phyloP scores from a whole-genome alignment of 179 eudicot species.

The Gypsophila paniculata region DNA sequence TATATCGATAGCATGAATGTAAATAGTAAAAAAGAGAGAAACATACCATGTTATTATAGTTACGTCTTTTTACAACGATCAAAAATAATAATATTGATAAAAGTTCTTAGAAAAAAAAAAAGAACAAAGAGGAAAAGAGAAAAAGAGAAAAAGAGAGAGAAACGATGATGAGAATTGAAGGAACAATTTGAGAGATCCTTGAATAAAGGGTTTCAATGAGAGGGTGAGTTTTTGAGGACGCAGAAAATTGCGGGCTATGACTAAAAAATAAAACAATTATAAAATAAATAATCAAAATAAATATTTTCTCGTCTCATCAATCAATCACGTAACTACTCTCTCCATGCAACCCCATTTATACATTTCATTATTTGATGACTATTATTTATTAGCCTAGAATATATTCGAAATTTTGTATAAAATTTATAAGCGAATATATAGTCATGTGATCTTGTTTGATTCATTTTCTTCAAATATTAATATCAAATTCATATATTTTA shows the following conservation, averaged over 20 bases:
- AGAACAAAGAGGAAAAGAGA: constrained; percentile 13
- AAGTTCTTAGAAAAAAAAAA: constrained; percentile 17
- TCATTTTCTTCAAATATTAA: too few species aligned
- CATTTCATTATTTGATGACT: too few species aligned
- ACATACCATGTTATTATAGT: constrained; percentile 35
- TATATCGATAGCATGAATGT: constrained; percentile 3
- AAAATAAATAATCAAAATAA: neutral
- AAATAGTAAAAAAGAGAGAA: neutral
- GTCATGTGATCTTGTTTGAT: too few species aligned
- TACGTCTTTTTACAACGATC: constrained; percentile 7
- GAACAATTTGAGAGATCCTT: constrained; percentile 32
- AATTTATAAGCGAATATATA: too few species aligned
- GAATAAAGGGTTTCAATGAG: constrained; percentile 31
- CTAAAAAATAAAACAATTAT: constrained; percentile 1
- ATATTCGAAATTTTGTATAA: too few species aligned
- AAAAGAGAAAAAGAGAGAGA: constrained; percentile 23
- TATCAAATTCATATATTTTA: too few species aligned
- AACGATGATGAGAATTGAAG: constrained; percentile 13
- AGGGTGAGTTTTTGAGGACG: constrained; percentile 32
- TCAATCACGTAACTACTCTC: too few species aligned
- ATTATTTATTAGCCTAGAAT: too few species aligned
- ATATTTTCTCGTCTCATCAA: neutral
- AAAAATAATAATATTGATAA: neutral
- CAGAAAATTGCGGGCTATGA: constrained; percentile 35
- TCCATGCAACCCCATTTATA: too few species aligned